Conservation (phyloP, 805 yeast species). For the Metschnikowia vanudenii region DNA sequence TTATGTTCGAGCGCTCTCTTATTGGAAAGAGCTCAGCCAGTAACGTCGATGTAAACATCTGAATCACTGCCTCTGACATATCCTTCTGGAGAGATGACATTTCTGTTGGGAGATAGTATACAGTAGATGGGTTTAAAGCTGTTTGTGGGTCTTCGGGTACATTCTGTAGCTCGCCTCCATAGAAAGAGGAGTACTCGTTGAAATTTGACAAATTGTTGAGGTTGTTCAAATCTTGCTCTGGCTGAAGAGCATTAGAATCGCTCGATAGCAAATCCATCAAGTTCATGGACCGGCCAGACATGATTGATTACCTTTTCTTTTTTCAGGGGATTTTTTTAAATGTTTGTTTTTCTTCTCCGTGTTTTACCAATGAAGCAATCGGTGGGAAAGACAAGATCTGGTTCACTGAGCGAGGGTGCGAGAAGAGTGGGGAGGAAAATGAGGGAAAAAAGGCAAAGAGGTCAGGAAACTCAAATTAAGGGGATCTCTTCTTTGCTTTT, state of each 20-base stretch:
- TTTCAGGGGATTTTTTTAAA: background rate
- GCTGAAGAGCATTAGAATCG: conserved; percentile 20
- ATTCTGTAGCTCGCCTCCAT: background rate
- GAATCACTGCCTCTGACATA: conserved; percentile 32
- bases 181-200: conserved; percentile 2
- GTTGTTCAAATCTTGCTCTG: conserved; percentile 5
- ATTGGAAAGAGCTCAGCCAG: conserved; percentile 23
- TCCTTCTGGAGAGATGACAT: conserved; percentile 36
- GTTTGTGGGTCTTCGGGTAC: background rate
- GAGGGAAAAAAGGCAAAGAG: background rate
- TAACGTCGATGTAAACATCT: conserved; percentile 29
- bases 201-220: background rate
- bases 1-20: conserved; percentile 35
- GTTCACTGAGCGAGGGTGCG: background rate
- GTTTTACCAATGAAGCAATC: background rate
- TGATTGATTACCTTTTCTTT: background rate
- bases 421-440: background rate
- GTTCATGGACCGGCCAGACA: conserved; percentile 28
- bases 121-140: conserved; percentile 12
- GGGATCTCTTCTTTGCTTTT: no score
- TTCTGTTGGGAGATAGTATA: conserved; percentile 36
- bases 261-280: conserved; percentile 39
- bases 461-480: no score
- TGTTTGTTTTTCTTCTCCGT: no score
- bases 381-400: background rate